Percentiles rank a stretch among this genome's conserved stretches.
These are phyloP conservation scores for Rhizophora mangle DNA, from an alignment of 345 rosid species.

Conservation along the genomic window DNA sequence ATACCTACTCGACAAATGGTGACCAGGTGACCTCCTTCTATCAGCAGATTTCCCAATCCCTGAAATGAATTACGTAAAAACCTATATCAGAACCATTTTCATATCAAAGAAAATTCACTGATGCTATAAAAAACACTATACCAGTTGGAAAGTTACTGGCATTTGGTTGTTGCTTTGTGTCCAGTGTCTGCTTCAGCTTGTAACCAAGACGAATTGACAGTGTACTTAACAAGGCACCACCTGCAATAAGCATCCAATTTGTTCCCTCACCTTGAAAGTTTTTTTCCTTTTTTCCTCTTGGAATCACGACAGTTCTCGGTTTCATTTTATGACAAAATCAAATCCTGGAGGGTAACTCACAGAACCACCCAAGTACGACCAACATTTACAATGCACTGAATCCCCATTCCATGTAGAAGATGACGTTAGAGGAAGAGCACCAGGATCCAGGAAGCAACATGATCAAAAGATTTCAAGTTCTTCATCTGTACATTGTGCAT, in stretches of 20 bases:
- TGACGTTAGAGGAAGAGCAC: conserved; percentile 1
- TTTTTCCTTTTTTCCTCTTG: conserved; percentile 52
- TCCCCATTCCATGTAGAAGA: conserved; percentile 9
- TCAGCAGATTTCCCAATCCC: conserved; percentile 44
- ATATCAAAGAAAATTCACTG: conserved; percentile 5
- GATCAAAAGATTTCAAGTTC: not conserved
- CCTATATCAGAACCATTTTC: conserved; percentile 18
- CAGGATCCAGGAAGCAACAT: not conserved
- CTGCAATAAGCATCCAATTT: conserved; percentile 88
- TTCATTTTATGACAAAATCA: conserved; percentile 53
- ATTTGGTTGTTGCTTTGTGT: conserved; percentile 48
- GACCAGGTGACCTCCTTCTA: conserved; percentile 43
- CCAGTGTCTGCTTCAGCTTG: conserved; percentile 74
- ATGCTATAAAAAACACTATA: conserved; percentile 18
- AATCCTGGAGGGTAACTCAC: conserved; percentile 18
- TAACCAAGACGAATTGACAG: conserved; percentile 83
- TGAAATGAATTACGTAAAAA: conserved; percentile 23
- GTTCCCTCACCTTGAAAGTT: conserved; percentile 60
- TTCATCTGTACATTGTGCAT: not conserved
- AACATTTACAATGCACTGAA: conserved; percentile 28
- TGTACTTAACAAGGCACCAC: conserved; percentile 92
- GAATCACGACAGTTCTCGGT: conserved; percentile 40
- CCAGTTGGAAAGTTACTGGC: conserved; percentile 42
- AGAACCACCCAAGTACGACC: conserved; percentile 54
- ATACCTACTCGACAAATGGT: conserved; percentile 42